Base-by-base conservation (phyloP, 2,329 filamentous ascomycete genomes). In the Arachnomyces sp. region DNA sequence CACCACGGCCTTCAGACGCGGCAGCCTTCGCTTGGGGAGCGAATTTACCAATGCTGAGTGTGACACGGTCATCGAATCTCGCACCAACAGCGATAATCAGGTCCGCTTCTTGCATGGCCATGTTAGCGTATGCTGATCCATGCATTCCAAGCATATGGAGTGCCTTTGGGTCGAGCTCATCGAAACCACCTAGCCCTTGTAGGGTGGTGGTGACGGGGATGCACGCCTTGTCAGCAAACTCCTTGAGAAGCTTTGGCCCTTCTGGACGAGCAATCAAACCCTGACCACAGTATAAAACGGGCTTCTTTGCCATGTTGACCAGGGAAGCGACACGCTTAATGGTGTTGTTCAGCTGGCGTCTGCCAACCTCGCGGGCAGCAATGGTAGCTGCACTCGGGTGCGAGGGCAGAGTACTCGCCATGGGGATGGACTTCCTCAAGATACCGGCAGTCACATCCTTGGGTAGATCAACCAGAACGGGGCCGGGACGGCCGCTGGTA, bases 81-180 rank as follows among this genome's bases (percentile, higher is more conserved):
- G 81, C 87, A 54, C 92, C 92, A 14, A 98, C 78, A 39, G 90
- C 90, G 55, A 98, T 86, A 63, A 98, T 92, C 47, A 98, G 73
- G 67, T 98, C 92, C 11, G 92, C 85, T 62, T 94, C 84, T 66
- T 98, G 90, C 72, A 98, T 95, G 12, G 92, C 80, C 83, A 95
- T 87, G 72, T 98, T 98, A 61, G 92, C 92, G 58, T 94, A 98
- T 6, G 88, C 89, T 7, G 89, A 84, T 45, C 92, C 92, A 71
- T 96, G 90, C 92, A 96, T 96, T 49, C 92, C 92, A 20, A 96
- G 79, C 92, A 98, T 98, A 69, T 96, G 89, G 38, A 96, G 75
- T 33, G 89, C 84, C 76, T 94, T 95, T 50, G 87, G 79, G 57
- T 96, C 87, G 9, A 92, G 76, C 70, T 96, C 92, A 56, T 96